Percentiles rank a stretch among this genome's conserved stretches.
Conservation (phyloP, 2,329 filamentous ascomycete species). For the Aspergillus sp. region DNA sequence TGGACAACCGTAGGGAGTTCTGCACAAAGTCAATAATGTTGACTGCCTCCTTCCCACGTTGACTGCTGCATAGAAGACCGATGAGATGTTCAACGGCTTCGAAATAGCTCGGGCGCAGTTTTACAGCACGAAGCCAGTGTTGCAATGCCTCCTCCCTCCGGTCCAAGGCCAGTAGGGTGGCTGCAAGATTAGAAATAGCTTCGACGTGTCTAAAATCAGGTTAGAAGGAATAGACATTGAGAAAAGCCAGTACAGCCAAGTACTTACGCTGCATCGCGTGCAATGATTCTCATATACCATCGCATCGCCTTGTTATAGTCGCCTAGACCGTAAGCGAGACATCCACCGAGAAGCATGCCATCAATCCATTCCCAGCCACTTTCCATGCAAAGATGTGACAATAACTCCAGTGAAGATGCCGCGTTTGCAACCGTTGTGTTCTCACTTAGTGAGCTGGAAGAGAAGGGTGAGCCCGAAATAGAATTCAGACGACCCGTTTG, state of each 20-base stretch:
- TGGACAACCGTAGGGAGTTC: conserved; percentile 60
- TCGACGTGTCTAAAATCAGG: conserved; percentile 71
- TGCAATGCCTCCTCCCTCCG: conserved; percentile 80
- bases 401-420: conserved; percentile 66
- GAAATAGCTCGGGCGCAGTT: conserved; percentile 80
- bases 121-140: conserved; percentile 83
- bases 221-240: conserved; percentile 18
- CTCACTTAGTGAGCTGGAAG: conserved; percentile 32
- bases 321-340: conserved; percentile 85
- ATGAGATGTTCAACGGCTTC: conserved; percentile 95
- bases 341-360: conserved; percentile 87
- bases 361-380: conserved; percentile 88
- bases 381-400: conserved; percentile 74
- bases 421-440: conserved; percentile 57
- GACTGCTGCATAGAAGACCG: conserved; percentile 77
- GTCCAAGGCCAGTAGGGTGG: conserved; percentile 80
- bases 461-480: conserved; percentile 32
- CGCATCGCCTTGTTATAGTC: conserved; percentile 69
- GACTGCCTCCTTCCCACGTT: conserved; percentile 80
- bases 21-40: conserved; percentile 86
- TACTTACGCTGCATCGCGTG: conserved; percentile 56
- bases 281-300: conserved; percentile 57
- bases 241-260: conserved; percentile 6
- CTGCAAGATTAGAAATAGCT: conserved; percentile 89
- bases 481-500: conserved; percentile 33